Evolutionary conservation across 2,329 filamentous ascomycete species (phyloP).

Genomic region (Phialocephala subalpina): DNA sequence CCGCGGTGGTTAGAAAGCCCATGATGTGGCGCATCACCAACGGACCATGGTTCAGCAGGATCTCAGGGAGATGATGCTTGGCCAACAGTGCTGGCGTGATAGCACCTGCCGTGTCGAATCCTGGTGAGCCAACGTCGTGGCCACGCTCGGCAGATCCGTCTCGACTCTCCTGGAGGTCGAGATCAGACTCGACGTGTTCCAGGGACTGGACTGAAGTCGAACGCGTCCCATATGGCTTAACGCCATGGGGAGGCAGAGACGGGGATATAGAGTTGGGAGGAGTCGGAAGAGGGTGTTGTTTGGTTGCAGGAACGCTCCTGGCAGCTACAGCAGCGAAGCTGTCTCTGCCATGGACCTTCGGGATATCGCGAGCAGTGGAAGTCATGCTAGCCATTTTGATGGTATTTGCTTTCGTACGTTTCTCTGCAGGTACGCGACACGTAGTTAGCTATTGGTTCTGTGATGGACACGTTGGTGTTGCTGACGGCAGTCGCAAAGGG

Average conservation of each 20-base stretch:
- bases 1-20: slow-evolving; percentile 90
- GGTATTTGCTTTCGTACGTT: slow-evolving; percentile 39
- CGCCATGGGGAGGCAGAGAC: slow-evolving; percentile 80
- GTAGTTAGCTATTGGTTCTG: slow-evolving; percentile 32
- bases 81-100: slow-evolving; percentile 89
- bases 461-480: slow-evolving; percentile 27
- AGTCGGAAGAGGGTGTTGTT: slow-evolving; percentile 77
- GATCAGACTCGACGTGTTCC: slow-evolving; percentile 81
- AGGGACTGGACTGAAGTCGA: slow-evolving; percentile 43
- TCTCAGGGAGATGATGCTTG: slow-evolving; percentile 88
- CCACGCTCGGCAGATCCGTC: slow-evolving; percentile 32
- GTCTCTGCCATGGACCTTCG: slow-evolving; percentile 68
- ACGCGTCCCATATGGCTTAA: slow-evolving; percentile 66
- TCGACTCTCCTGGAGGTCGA: slow-evolving; percentile 78
- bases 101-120: slow-evolving; percentile 76
- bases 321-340: slow-evolving; percentile 77
- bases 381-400: slow-evolving; percentile 70
- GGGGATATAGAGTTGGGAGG: slow-evolving; percentile 97
- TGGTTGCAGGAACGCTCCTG: slow-evolving; percentile 62
- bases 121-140: slow-evolving; percentile 40
- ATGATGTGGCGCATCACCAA: slow-evolving; percentile 95
- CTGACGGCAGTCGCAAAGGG: slow-evolving; percentile 7
- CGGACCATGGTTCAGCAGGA: slow-evolving; percentile 88
- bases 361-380: slow-evolving; percentile 71
- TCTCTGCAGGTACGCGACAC: slow-evolving; percentile 43